phyloP scores from a whole-genome alignment of 352 stramenopile genomes.

The Pythium apleroticum region DNA sequence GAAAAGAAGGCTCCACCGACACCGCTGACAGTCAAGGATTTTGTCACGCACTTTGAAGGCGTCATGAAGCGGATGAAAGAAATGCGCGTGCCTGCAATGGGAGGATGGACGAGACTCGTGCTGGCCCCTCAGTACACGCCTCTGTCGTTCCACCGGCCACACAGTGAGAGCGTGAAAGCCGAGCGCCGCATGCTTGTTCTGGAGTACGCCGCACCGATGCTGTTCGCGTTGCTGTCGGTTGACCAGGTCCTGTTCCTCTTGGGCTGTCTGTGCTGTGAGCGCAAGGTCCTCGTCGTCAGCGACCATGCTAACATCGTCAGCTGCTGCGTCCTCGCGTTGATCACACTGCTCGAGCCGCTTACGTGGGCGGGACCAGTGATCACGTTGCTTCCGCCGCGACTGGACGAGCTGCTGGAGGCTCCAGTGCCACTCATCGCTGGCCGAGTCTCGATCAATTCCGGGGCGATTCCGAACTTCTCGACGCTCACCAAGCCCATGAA shows the following conservation, averaged over 20 bases:
- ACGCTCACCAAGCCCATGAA: slow-evolving; percentile 59
- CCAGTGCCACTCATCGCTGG: slow-evolving; percentile 77
- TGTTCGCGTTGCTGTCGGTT: slow-evolving; percentile 73
- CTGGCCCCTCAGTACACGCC: slow-evolving; percentile 55
- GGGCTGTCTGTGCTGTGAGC: slow-evolving; percentile 72
- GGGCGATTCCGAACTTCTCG: slow-evolving; percentile 46
- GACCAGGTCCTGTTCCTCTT: slow-evolving; percentile 80
- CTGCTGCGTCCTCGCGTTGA: slow-evolving; percentile 71
- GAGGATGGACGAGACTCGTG: slow-evolving; percentile 67
- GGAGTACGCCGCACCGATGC: slow-evolving; percentile 66
- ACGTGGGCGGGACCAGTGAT: slow-evolving; percentile 80
- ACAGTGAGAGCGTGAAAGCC: slow-evolving; percentile 52
- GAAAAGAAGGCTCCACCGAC: slow-evolving; percentile 31
- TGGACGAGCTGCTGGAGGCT: slow-evolving; percentile 73
- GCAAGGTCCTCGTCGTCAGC: slow-evolving; percentile 75
- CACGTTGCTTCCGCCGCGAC: slow-evolving; percentile 61
- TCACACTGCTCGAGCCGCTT: slow-evolving; percentile 61
- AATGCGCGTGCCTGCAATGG: slow-evolving; percentile 72
- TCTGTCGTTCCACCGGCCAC: slow-evolving; percentile 75
- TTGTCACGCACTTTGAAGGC: slow-evolving; percentile 60
- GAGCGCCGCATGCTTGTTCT: slow-evolving; percentile 65
- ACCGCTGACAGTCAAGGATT: slow-evolving; percentile 49
- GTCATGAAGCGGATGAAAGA: slow-evolving; percentile 57
- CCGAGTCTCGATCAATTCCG: slow-evolving; percentile 61
- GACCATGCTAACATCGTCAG: slow-evolving; percentile 77